Evolutionary conservation across 2,329 filamentous ascomycete genomes (phyloP), one percentile per base, ranked within the genome.

Genomic region (Phoma sp.): DNA sequence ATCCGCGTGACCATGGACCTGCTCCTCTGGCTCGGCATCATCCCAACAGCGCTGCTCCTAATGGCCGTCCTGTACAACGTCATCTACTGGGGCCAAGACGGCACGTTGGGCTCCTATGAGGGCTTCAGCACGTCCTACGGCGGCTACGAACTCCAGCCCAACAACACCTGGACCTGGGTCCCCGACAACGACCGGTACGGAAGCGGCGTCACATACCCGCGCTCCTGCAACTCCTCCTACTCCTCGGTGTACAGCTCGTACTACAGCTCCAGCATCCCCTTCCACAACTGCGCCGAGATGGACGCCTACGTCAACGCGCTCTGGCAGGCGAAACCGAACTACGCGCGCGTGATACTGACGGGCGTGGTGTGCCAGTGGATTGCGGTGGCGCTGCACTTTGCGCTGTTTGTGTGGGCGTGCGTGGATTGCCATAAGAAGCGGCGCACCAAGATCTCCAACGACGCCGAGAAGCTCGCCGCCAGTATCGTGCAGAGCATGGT

Each of bases 401-500:
- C 57, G 1, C 61, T 75, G 3, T 76, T 76, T 53, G 57, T 75
- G 9, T 75, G 73, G 71, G 74, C 73, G 0, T 76, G 74, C 30
- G 66, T 75, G 7, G 73, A 76, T 41, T 72, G 69, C 13, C 55
- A 70, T 39, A 51, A 48, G 4, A 46, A 68, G 24, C 69, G 67
- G 9, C 57, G 46, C n/a, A 41, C 47, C n/a, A 65, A 60, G 13
- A 58, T 64, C 0, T 60, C 57, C 51, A 71, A 64, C 24, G 69
- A 72, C 10, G 70, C 70, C 1, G 70, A 74, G 58, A 67, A 68
- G 37, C 18, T 72, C 14, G 71, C 70, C 1, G 66, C 68, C 0
- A 60, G 64, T 2, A 74, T 74, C 18, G 66, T 74, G 23, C 66
- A 69, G 61, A 71, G 64, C 3, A 73, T 74, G 69, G 67, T 74